phyloP scores from a whole-genome alignment of 192 early-diverging fungal species.

The Rhizoclosmatium sp. region DNA sequence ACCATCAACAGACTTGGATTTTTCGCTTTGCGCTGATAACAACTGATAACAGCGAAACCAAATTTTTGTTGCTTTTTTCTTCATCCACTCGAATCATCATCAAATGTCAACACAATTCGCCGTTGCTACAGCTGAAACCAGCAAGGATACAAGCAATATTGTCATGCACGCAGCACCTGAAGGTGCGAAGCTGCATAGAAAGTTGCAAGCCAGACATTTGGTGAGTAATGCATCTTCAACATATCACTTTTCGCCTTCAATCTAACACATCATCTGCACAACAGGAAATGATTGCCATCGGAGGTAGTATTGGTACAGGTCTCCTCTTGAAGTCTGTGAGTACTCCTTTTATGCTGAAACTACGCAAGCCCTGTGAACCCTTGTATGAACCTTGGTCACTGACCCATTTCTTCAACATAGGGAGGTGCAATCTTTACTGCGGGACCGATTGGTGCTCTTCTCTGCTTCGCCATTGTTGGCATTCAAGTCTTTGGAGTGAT shows the following conservation, averaged over 20 bases:
- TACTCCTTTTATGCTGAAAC: constrained; percentile 42
- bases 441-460: constrained; percentile 20
- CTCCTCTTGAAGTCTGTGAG: constrained; percentile 72
- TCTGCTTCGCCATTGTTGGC: constrained; percentile 10
- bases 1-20: too few relatives aligned
- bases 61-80: too few relatives aligned
- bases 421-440: constrained; percentile 8
- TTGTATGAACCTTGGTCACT: constrained; percentile 74
- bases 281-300: constrained; percentile 20
- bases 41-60: too few relatives aligned
- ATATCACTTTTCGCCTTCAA: too few relatives aligned
- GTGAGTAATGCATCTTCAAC: not conserved
- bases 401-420: constrained; percentile 47
- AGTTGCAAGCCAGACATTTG: constrained; percentile 2
- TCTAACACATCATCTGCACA: not conserved
- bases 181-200: not conserved
- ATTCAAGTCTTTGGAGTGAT: constrained; percentile 42
- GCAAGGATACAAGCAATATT: too few relatives aligned
- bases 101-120: too few relatives aligned
- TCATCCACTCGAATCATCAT: too few relatives aligned
- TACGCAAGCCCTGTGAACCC: constrained; percentile 72
- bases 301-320: constrained; percentile 62
- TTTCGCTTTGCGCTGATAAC: too few relatives aligned
- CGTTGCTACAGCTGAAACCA: too few relatives aligned
- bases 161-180: not conserved